Evolutionary conservation across 139 green algal genomes (phyloP).

Genomic region (Asterochloris erici): DNA sequence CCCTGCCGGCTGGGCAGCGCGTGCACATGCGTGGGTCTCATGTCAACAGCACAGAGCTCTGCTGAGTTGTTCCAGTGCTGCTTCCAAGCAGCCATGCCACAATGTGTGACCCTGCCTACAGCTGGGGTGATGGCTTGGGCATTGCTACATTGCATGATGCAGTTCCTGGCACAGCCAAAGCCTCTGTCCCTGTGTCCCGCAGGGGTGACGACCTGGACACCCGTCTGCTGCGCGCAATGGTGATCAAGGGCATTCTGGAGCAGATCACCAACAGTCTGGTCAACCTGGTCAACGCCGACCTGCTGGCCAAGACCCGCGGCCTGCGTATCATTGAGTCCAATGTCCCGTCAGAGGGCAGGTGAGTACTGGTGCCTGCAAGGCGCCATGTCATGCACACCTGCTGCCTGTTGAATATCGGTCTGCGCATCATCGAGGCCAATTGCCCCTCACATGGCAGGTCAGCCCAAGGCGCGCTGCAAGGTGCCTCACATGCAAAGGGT

Average conservation of each 20-base stretch:
- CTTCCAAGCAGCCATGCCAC: no score
- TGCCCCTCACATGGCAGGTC: constrained; percentile 26
- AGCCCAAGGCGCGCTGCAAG: not conserved
- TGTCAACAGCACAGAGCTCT: no score
- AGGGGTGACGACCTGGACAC: constrained; percentile 17
- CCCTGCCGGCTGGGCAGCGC: no score
- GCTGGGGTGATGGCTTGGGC: no score
- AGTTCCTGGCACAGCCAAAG: no score
- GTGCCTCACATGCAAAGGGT: no score
- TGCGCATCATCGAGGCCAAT: constrained; percentile 72
- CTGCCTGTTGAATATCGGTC: constrained; percentile 79
- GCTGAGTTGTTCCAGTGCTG: no score
- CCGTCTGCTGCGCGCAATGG: constrained; percentile 89
- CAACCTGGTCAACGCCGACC: constrained; percentile 96
- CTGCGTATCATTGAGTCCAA: constrained; percentile 73
- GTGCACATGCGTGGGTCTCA: no score
- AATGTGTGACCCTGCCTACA: no score
- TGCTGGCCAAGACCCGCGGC: constrained; percentile 86
- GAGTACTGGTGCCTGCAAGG: not conserved
- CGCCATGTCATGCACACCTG: constrained; percentile 76
- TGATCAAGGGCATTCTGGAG: constrained; percentile 88
- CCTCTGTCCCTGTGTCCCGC: not conserved
- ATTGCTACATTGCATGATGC: no score
- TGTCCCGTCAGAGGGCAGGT: constrained; percentile 28
- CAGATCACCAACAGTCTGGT: constrained; percentile 59